Evolutionary conservation across 306 rosid species (phyloP).

Genomic region (Sophora flavescens): DNA sequence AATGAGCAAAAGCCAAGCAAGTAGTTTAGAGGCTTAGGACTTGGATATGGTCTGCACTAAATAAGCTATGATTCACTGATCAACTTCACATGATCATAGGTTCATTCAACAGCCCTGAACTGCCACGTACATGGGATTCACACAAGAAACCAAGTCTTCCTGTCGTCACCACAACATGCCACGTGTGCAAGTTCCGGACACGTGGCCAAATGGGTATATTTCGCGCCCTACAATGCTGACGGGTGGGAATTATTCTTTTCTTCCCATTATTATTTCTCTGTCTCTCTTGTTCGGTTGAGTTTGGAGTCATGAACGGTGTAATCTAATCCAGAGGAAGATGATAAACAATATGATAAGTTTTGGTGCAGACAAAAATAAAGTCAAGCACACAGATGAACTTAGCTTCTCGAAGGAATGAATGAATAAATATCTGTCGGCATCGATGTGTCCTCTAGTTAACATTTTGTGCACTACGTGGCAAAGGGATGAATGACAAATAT

Average conservation of each 20-base stretch:
- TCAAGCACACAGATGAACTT: slow-evolving; percentile 26
- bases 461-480: neutral
- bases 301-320: slow-evolving; percentile 45
- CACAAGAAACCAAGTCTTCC: slow-evolving; percentile 16
- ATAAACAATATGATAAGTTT: neutral
- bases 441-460: neutral
- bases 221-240: slow-evolving; percentile 44
- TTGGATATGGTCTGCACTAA: slow-evolving; percentile 34
- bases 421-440: slow-evolving; percentile 3
- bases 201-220: slow-evolving; percentile 46
- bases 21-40: slow-evolving; percentile 30
- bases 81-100: slow-evolving; percentile 33
- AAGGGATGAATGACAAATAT: too few relatives aligned
- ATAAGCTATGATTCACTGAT: slow-evolving; percentile 34
- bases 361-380: slow-evolving; percentile 11
- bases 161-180: slow-evolving; percentile 50
- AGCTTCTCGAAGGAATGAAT: neutral
- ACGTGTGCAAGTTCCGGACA: slow-evolving; percentile 45
- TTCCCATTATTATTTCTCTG: slow-evolving; percentile 36
- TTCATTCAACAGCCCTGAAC: slow-evolving; percentile 22
- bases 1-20: slow-evolving; percentile 35
- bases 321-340: slow-evolving; percentile 12
- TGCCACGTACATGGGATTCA: slow-evolving; percentile 61
- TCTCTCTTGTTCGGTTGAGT: slow-evolving; percentile 43
- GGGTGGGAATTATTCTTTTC: slow-evolving; percentile 54